phyloP scores from a whole-genome alignment of 768 basidiomycete genomes.

The Tephrocybe sp. region DNA sequence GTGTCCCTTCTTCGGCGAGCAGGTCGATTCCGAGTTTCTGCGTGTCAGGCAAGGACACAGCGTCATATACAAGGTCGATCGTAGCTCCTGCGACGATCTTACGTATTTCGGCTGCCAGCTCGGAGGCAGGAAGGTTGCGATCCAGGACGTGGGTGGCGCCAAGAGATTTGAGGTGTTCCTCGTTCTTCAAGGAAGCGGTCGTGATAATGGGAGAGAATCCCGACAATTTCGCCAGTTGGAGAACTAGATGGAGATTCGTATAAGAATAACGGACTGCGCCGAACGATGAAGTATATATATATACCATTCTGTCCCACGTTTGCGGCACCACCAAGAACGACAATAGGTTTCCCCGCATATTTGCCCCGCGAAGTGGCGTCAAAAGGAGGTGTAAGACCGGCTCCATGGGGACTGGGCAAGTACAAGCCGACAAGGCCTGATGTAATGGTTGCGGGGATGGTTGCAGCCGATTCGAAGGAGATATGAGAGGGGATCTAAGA shows the following conservation, averaged over 20 bases:
- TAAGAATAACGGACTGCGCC: background rate
- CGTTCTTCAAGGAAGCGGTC: conserved; percentile 26
- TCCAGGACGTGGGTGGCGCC: conserved; percentile 38
- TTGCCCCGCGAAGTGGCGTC: conserved; percentile 27
- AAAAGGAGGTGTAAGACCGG: conserved; percentile 32
- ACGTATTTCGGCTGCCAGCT: conserved; percentile 11
- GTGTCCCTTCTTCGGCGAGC: conserved; percentile 35
- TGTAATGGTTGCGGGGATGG: conserved; percentile 29
- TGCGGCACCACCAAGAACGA: conserved; percentile 37
- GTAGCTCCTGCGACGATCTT: conserved; percentile 18
- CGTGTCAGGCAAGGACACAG: conserved; percentile 35
- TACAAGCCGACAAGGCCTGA: conserved; percentile 33
- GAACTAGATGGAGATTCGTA: background rate
- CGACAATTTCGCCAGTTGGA: conserved; percentile 35
- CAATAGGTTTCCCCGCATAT: conserved; percentile 28
- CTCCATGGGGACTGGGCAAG: conserved; percentile 23
- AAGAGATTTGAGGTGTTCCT: conserved; percentile 27
- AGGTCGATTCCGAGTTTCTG: conserved; percentile 35
- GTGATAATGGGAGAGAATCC: conserved; percentile 39
- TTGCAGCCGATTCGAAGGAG: conserved; percentile 35
- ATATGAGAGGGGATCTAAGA: conserved; percentile 29
- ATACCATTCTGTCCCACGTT: conserved; percentile 38
- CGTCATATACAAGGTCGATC: conserved; percentile 27
- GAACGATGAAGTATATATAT: background rate
- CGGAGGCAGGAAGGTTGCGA: conserved; percentile 1